Base-by-base conservation (phyloP, 2,329 filamentous ascomycete species). In the Cryphonectria nitschkei region DNA sequence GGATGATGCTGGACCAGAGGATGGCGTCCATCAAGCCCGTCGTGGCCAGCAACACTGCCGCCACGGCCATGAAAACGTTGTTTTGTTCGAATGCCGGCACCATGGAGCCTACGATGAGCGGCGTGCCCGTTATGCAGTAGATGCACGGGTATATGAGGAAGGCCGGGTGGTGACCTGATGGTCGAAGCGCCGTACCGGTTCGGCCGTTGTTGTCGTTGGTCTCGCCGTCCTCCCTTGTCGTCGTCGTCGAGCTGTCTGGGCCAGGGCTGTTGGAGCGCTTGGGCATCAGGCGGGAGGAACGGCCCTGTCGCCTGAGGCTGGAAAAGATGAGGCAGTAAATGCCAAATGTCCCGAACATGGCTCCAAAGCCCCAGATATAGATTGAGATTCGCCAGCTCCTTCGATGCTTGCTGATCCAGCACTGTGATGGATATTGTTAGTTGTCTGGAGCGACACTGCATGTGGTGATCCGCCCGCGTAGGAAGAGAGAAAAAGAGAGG, bases 61-160 rank as follows among this genome's bases (percentile, higher is more conserved):
- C 87, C 0, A 87, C 86, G 0, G 86, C 84, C 86, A 92, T 90
- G 52, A 72, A 72, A 1, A 22, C 1, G 1, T 46, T 37, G 19
- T 60, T 60, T 4, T 19, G 26, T 14, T 72, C 68, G 32, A 72
- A 54, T 2, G n/a, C 1, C 3, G 71, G 66, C 39, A 72, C 63
- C 7, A 72, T 37, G 29, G 85, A 85, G 19, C 89, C 89, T 0
- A 87, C 83, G 5, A 90, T 89, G 0, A 93, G 82, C 0, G 91
- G 91, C 0, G 90, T 83, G 0, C 90, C 93, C 76, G 90, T 91
- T n/a, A 91, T 75, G 8, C 92, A 84, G 77, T 93, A 93, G 73
- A 92, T 89, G 74, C 90, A 76, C 0, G 91, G 91, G 72, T 93
- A 93, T 9, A 91, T 83, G 41, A 92, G 88, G 73, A 92, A 89